Conservation (phyloP, 179 eudicot species). For the Dionaea muscipula region DNA sequence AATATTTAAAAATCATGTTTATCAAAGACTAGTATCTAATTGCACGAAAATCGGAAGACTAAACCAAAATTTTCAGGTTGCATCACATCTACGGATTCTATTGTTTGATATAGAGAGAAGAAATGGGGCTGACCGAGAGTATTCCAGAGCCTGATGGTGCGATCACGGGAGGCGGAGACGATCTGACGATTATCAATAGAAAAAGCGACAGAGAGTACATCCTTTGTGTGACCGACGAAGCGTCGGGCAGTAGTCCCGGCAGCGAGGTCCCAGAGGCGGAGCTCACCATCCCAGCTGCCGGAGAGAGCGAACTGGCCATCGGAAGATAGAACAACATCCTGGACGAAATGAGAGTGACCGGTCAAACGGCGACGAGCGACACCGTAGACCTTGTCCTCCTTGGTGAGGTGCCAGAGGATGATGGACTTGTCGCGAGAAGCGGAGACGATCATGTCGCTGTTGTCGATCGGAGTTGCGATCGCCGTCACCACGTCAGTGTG, state of each 20-base stretch:
- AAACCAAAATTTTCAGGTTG: too few relatives aligned
- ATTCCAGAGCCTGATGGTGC: conserved; percentile 53
- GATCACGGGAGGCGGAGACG: conserved; percentile 49
- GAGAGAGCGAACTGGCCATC: conserved; percentile 67
- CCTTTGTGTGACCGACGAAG: conserved; percentile 57
- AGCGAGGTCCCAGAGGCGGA: conserved; percentile 46
- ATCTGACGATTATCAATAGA: conserved; percentile 60
- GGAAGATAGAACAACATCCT: conserved; percentile 55
- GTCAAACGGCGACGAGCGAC: conserved; percentile 42
- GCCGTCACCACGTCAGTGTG: conserved; percentile 63
- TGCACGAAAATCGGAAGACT: too few relatives aligned
- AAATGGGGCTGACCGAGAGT: conserved; percentile 27
- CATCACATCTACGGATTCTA: neutral
- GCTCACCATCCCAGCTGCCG: conserved; percentile 60
- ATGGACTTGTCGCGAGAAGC: conserved; percentile 50
- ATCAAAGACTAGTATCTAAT: too few relatives aligned
- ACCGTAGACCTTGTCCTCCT: conserved; percentile 38
- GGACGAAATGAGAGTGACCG: conserved; percentile 52
- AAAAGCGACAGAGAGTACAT: conserved; percentile 53
- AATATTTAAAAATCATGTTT: too few relatives aligned
- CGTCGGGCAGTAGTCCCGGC: conserved; percentile 47
- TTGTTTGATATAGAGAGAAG: neutral
- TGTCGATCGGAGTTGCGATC: conserved; percentile 54
- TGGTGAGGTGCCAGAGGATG: conserved; percentile 43
- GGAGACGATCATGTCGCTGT: conserved; percentile 46